Evolutionary conservation across 257 asterid genomes (phyloP), one percentile per base, ranked within the genome.

Genomic region (Forsythia viridissima): DNA sequence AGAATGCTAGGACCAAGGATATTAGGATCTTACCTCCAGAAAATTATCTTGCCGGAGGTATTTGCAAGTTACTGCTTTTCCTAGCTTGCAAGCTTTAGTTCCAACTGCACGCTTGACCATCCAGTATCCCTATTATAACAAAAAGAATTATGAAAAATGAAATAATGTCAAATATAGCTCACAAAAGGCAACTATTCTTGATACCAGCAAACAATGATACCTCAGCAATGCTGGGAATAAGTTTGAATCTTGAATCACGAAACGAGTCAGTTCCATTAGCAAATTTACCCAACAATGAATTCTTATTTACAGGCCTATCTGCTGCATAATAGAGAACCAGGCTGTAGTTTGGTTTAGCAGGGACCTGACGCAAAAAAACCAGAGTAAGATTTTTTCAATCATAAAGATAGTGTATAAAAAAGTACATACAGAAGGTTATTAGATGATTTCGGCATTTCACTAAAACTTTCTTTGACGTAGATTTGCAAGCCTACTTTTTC

Each of bases 41-140:
- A 96, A 96, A 82, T 96, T 93, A 82, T 96, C 97, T 81, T 92
- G 98, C 85, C 98, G 86, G 48, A 93, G 89, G 90, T 96, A 96
- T 10, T 84, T 88, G 92, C 99, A 96, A 21, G 97, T 90, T 57
- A 96, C 95, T 71, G 99, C 99, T 89, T 96, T 96, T 72, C 97
- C 98, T 80, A 96, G 88, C 70, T 93, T 87, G 88, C 99, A 93
- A 77, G 99, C 98, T 88, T 96, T 96, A 55, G 97, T 91, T 80
- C 99, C 99, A 61, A 96, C 99, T 6, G 99, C 99, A 69, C 98
- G 99, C 81, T 96, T 96, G 71, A 96, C 99, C 99, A 96, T 96
- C 99, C 99, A 96, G 85, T 96, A 94, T 63, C 98, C 98, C 97
- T 96, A 86, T 79, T 52, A 66, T 13, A 74, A 67, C 70, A 24